Evolutionary conservation across 306 rosid genomes (phyloP).

Genomic region (Oemleria cerasiformis): DNA sequence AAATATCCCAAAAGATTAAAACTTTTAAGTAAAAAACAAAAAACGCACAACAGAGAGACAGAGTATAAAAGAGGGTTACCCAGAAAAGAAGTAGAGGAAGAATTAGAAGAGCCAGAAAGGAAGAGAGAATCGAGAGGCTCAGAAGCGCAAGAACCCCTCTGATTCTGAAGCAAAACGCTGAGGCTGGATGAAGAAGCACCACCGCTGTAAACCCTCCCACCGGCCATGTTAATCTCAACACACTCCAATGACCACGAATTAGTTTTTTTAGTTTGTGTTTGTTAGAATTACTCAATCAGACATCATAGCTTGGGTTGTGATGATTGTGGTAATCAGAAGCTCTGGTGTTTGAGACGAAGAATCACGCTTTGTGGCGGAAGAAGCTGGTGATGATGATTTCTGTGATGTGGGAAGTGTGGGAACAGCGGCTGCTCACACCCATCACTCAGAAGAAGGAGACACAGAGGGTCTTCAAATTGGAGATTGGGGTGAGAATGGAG

Average conservation of each 20-base stretch:
- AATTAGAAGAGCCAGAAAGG: constrained; percentile 47
- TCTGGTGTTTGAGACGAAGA: background rate
- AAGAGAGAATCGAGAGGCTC: constrained; percentile 55
- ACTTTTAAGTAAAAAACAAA: no score
- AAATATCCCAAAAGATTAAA: background rate
- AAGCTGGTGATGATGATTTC: constrained; percentile 91
- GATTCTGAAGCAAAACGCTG: constrained; percentile 46
- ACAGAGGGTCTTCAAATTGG: background rate
- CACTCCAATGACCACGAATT: background rate
- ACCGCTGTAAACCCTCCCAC: constrained; percentile 37
- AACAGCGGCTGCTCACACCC: constrained; percentile 90
- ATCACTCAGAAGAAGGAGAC: constrained; percentile 58
- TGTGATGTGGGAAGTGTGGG: constrained; percentile 90
- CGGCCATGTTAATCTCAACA: constrained; percentile 42
- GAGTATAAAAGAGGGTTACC: constrained; percentile 24
- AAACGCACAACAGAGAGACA: background rate
- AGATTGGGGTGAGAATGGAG: background rate
- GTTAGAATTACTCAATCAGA: constrained; percentile 4
- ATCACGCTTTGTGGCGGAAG: constrained; percentile 65
- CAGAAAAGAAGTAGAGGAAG: constrained; percentile 43
- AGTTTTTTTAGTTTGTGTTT: background rate
- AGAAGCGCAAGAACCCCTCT: constrained; percentile 30
- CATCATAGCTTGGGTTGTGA: constrained; percentile 11
- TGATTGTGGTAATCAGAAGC: background rate
- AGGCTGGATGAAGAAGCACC: constrained; percentile 27